Evolutionary conservation across 192 early-diverging fungal species (phyloP).

Genomic region (Dissophora ornata): DNA sequence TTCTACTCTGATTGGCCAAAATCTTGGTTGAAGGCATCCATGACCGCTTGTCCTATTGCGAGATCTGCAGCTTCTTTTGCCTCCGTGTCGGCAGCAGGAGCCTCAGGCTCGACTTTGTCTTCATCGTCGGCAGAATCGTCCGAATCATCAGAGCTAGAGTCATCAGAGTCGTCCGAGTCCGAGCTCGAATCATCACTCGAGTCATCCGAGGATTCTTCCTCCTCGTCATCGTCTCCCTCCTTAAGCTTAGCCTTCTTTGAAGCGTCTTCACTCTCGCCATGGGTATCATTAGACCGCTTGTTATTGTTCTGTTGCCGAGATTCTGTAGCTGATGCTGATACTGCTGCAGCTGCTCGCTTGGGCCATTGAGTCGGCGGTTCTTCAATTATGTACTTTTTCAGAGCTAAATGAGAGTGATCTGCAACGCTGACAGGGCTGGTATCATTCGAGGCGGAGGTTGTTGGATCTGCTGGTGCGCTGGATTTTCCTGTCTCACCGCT

Average conservation of each 20-base stretch:
- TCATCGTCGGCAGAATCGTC: constrained; percentile 15
- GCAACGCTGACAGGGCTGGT: neutral
- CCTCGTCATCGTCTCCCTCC: neutral
- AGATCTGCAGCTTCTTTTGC: neutral
- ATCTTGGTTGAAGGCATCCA: constrained; percentile 48
- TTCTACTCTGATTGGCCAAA: constrained; percentile 22
- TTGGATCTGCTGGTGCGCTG: too few species aligned
- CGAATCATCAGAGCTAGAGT: constrained; percentile 21
- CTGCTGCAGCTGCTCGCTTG: too few species aligned
- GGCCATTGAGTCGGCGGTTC: constrained; percentile 24
- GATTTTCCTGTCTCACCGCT: neutral
- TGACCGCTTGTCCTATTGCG: constrained; percentile 35
- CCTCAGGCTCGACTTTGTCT: neutral
- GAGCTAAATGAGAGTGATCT: constrained; percentile 4
- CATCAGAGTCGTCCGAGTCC: constrained; percentile 10
- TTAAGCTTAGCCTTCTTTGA: neutral
- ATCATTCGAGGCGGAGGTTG: neutral
- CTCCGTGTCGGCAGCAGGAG: neutral
- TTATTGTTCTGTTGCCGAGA: neutral
- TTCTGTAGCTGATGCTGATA: too few species aligned
- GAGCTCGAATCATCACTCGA: constrained; percentile 6
- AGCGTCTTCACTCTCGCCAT: constrained; percentile 1
- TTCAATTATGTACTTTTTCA: constrained; percentile 38
- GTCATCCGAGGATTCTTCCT: constrained; percentile 6
- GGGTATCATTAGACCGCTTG: neutral